Conservation (phyloP, 257 asterid species). For the Echium plantagineum region DNA sequence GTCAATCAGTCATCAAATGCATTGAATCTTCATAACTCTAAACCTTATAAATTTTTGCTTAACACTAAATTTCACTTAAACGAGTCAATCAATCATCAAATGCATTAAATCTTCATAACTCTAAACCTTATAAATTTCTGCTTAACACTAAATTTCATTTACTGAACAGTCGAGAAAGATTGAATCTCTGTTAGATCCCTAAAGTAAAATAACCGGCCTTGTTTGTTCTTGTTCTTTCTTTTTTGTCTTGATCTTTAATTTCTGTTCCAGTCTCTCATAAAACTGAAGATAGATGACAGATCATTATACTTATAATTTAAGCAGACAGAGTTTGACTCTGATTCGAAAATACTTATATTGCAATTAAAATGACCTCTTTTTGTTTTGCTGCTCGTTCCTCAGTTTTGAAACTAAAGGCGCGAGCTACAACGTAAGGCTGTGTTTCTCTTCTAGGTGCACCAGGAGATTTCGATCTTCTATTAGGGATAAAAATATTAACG, state of each 20-base stretch:
- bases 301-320: constrained; percentile 2
- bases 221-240: constrained; percentile 38
- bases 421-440: constrained; percentile 25
- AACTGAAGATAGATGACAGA: constrained; percentile 3
- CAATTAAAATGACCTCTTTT: constrained; percentile 50
- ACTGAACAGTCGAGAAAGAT: too few relatives aligned
- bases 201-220: constrained; percentile 31
- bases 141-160: too few relatives aligned
- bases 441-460: constrained; percentile 22
- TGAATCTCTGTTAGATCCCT: too few relatives aligned
- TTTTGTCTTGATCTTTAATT: constrained; percentile 28
- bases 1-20: too few relatives aligned
- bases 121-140: too few relatives aligned
- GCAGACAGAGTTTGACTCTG: not conserved
- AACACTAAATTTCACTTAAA: too few relatives aligned
- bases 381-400: constrained; percentile 81
- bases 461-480: constrained; percentile 38
- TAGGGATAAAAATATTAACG: not conserved
- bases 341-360: not conserved
- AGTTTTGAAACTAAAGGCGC: too few relatives aligned
- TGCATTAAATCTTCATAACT: too few relatives aligned
- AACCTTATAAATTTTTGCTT: too few relatives aligned
- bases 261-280: constrained; percentile 68
- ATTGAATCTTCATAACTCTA: too few relatives aligned
- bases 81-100: too few relatives aligned